A percentile compares a stretch with the other conserved stretches of the same genome.
phyloP scores from a whole-genome alignment of 2,329 filamentous ascomycete species.

The Neonectria hederae region DNA sequence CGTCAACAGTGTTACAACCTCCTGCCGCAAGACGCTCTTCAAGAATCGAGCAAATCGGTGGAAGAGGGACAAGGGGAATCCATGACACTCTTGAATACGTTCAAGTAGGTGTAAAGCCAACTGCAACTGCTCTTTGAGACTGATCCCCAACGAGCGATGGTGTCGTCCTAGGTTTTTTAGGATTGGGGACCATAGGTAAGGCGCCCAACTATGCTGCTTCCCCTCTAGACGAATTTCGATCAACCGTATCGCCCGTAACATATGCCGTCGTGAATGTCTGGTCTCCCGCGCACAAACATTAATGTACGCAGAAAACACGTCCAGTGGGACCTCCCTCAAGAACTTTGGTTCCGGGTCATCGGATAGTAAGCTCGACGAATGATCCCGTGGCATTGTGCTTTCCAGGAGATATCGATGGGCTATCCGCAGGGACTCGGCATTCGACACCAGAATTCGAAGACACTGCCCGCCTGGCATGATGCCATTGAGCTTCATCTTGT shows the following conservation, averaged over 20 bases:
- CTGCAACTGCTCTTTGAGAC: constrained; percentile 43
- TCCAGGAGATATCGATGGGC: constrained; percentile 62
- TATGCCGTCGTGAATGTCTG: constrained; percentile 33
- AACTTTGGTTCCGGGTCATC: constrained; percentile 36
- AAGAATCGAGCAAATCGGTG: constrained; percentile 37
- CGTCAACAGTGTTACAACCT: constrained; percentile 35
- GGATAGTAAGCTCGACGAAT: constrained; percentile 30
- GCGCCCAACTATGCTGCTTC: constrained; percentile 41
- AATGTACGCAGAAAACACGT: constrained; percentile 62
- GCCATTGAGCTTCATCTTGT: constrained; percentile 62
- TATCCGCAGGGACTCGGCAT: constrained; percentile 58
- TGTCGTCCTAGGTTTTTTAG: constrained; percentile 47
- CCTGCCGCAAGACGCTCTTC: constrained; percentile 41
- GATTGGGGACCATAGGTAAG: constrained; percentile 47
- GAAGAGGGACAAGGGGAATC: constrained; percentile 37
- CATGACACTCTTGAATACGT: constrained; percentile 41
- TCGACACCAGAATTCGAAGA: constrained; percentile 64
- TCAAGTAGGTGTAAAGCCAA: constrained; percentile 42
- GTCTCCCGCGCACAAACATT: constrained; percentile 40
- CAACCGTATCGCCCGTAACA: constrained; percentile 46
- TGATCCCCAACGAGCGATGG: constrained; percentile 41
- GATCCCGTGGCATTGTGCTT: constrained; percentile 41
- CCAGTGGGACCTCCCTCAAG: constrained; percentile 41
- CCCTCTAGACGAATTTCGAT: constrained; percentile 39
- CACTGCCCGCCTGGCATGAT: constrained; percentile 60